Evolutionary conservation across 768 basidiomycete genomes (phyloP).

Genomic region (Russula emetica): DNA sequence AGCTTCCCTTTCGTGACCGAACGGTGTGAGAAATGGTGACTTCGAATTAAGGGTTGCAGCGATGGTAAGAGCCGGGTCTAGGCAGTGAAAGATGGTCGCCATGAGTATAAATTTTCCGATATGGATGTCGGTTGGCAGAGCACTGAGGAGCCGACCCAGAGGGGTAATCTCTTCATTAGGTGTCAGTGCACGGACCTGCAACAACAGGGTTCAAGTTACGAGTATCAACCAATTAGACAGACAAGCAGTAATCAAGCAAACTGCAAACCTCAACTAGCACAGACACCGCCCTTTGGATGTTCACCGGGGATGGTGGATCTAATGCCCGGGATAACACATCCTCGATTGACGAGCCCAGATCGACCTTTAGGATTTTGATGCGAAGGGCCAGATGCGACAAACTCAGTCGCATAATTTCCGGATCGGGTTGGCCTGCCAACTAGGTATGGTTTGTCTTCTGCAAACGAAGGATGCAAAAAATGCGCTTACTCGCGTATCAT

Average conservation of each 20-base stretch:
- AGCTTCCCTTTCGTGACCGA: slow-evolving; percentile 84
- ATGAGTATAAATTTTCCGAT: slow-evolving; percentile 89
- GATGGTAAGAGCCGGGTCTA: slow-evolving; percentile 96
- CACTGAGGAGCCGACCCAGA: slow-evolving; percentile 85
- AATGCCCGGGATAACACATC: slow-evolving; percentile 83
- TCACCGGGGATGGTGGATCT: slow-evolving; percentile 81
- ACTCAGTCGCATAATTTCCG: slow-evolving; percentile 93
- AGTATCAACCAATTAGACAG: slow-evolving; percentile 5
- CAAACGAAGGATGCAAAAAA: not conserved
- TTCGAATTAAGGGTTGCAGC: slow-evolving; percentile 90
- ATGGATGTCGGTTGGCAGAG: slow-evolving; percentile 93
- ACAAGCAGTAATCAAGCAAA: slow-evolving; percentile 31
- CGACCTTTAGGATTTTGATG: slow-evolving; percentile 92
- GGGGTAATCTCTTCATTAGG: slow-evolving; percentile 86
- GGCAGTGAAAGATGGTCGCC: slow-evolving; percentile 78
- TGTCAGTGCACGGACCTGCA: slow-evolving; percentile 81
- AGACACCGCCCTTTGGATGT: slow-evolving; percentile 86
- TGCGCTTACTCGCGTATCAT: slow-evolving; percentile 65
- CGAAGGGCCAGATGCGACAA: slow-evolving; percentile 86
- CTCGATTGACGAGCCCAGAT: slow-evolving; percentile 79
- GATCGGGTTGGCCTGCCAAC: slow-evolving; percentile 87
- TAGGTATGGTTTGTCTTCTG: slow-evolving; percentile 34
- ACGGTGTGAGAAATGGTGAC: slow-evolving; percentile 85
- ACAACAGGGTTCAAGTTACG: not conserved
- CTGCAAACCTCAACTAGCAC: slow-evolving; percentile 83